Base-by-base conservation (phyloP, 2,329 filamentous ascomycete genomes). In the Rutstroemia sp. region DNA sequence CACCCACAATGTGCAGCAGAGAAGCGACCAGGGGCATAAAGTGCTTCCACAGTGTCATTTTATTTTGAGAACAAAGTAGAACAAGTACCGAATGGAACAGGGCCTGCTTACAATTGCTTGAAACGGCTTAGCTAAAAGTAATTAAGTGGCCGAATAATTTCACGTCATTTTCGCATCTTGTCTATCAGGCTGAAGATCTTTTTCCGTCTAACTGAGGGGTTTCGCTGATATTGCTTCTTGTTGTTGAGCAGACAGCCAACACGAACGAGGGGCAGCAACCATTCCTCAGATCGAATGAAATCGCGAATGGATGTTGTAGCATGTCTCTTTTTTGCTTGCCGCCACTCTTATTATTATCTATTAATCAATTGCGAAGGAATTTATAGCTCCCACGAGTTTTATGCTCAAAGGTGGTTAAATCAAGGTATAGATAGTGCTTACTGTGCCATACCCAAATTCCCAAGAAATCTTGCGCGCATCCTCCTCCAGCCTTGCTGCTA, bases 341-440 rank as follows among this genome's bases (percentile, higher is more conserved):
- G 17, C 17, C 21, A 4, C n/a, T 19, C 17, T 17, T 44, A 23
- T 17, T 44, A 44, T 14, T 46, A 38, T 12, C 21, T n/a, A 23
- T 44, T 36, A 50, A 50, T 51, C 53, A 45, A 50, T 36, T 21
- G 14, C 21, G n/a, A 30, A 17, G 12, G 38, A 46, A 42, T 40
- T 34, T 40, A 49, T 40, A 40, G n/a, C 21, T 54, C 19, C 38
- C 19, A 45, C 38, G 52, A 50, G 46, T 16, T 49, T 44, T 6
- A 9, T 30, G 36, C 5, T 44, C 21, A 14, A 3, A 17, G 16
- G 19, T 17, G 1, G 2, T 42, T 39, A 27, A 36, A 38, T 44
- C 30, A 48, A n/a, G 46, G 39, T 12, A 42, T 42, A n/a, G 39
- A 50, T 55, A 55, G 47, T 45, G 53, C 53, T 55, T 23, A 55